Evolutionary conservation across 1,139 yeast species (phyloP), one percentile per base, ranked within the genome.

Genomic region (Candida sojae): DNA sequence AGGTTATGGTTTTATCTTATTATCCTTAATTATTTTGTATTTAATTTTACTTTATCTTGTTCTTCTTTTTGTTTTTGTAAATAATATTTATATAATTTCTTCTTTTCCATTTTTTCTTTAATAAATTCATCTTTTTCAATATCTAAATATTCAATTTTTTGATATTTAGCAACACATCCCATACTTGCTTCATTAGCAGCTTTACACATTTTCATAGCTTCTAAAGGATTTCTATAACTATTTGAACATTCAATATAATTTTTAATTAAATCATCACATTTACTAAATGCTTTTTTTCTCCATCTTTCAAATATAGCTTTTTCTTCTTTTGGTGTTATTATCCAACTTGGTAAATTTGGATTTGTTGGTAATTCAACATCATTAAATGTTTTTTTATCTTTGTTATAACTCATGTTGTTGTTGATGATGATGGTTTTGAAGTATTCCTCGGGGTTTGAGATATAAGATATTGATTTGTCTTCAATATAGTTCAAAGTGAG

Each of bases 271-370:
- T 78, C 84, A 58, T 86, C 91, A 65, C 97, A 91, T 53, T 72
- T 70, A 44, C 79, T 75, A 70, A 90, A 88, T 0, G 96, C 83
- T 63, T 79, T 79, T 53, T 77, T 82, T 66, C 90, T 87, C 83
- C 95, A 84, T 58, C 90, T 79, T 57, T 83, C 84, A 56, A 90
- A 82, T 33, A 90, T 84, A 56, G 85, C 82, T 67, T 86, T 86
- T 62, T 91, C 97, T 62, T 91, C 97, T 56, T 80, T 79, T 3
- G 97, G 96, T 0, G 95, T 83, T 38, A 91, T 73, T 57, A 89
- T 80, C 97, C 97, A 91, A 11, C 83, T 73, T 1, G 96, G 96
- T 39, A 88, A 67, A 55, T 68, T 70, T 29, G 79, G 79, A 57
- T 75, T 73, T 9, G 75, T 65, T 40, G 75, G 78, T 43, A 75